phyloP scores from a whole-genome alignment of 768 basidiomycete genomes.

The Leucocoprinus birnbaumii region DNA sequence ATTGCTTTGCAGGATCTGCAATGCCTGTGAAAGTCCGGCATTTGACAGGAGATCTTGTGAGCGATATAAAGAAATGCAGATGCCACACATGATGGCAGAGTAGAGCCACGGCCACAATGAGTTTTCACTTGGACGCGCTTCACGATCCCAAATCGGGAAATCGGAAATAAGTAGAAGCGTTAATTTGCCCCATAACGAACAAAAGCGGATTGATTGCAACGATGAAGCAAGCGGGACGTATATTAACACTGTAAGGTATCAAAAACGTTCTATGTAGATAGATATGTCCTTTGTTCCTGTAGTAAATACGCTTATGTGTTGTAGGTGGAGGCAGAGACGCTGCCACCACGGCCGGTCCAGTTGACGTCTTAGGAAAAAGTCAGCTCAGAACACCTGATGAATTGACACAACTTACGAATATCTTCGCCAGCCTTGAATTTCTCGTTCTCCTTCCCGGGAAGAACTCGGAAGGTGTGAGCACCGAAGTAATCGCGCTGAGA shows the following conservation, averaged over 20 bases:
- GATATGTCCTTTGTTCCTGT: neutral
- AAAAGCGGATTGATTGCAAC: neutral
- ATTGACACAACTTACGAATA: conserved; percentile 65
- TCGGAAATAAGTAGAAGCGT: neutral
- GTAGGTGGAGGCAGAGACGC: conserved; percentile 89
- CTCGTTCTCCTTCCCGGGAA: conserved; percentile 88
- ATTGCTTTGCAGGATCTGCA: conserved; percentile 18
- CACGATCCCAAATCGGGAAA: conserved; percentile 1
- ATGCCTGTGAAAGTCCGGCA: neutral
- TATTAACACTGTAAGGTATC: conserved; percentile 5
- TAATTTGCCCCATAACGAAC: neutral
- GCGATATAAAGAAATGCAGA: neutral
- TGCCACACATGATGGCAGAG: conserved; percentile 8
- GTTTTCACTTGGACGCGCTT: neutral
- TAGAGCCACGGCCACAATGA: neutral
- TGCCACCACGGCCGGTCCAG: conserved; percentile 98
- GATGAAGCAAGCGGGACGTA: conserved; percentile 9
- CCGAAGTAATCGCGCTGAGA: conserved; percentile 95
- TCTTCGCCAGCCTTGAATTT: conserved; percentile 78
- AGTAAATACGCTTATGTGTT: conserved; percentile 35
- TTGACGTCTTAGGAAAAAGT: conserved; percentile 68
- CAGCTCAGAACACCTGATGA: neutral
- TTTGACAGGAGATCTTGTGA: neutral
- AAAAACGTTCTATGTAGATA: conserved; percentile 3
- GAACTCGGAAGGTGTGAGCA: conserved; percentile 95